Evolutionary conservation across 257 asterid genomes (phyloP).

Genomic region (Petunia axillaris): DNA sequence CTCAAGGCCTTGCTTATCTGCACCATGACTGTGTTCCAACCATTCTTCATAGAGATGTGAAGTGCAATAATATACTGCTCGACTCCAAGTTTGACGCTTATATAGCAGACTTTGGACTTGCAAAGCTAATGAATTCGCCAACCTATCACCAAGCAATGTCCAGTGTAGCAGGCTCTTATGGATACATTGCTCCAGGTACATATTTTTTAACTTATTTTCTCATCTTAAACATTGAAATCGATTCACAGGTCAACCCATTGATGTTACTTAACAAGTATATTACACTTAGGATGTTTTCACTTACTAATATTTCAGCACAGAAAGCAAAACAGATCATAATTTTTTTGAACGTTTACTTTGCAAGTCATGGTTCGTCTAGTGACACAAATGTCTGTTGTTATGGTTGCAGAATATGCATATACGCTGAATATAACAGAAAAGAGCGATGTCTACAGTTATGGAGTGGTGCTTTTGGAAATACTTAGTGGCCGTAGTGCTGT

Average conservation of each 20-base stretch:
- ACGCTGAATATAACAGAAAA: constrained; percentile 84
- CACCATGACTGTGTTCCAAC: constrained; percentile 92
- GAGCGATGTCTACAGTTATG: constrained; percentile 95
- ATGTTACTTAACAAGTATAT: not conserved
- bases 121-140: constrained; percentile 85
- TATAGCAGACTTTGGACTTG: constrained; percentile 96
- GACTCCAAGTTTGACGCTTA: constrained; percentile 85
- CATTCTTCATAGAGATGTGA: constrained; percentile 88
- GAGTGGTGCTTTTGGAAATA: constrained; percentile 86
- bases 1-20: constrained; percentile 92
- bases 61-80: constrained; percentile 87
- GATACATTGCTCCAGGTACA: constrained; percentile 97
- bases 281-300: not conserved
- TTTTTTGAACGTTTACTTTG: not conserved
- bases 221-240: not conserved
- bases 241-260: not conserved
- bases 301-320: not conserved
- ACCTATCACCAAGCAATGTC: constrained; percentile 89
- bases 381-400: not conserved
- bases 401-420: constrained; percentile 85
- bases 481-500: constrained; percentile 85
- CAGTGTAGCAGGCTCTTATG: constrained; percentile 88
- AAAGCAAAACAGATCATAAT: not conserved
- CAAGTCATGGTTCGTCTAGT: not conserved
- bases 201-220: constrained; percentile 15